A percentile compares a stretch with the other conserved stretches of the same genome.
Conservation (phyloP, 1,284 basidiomycete genomes). For the Sporisorium iseilematis-ciliati region DNA sequence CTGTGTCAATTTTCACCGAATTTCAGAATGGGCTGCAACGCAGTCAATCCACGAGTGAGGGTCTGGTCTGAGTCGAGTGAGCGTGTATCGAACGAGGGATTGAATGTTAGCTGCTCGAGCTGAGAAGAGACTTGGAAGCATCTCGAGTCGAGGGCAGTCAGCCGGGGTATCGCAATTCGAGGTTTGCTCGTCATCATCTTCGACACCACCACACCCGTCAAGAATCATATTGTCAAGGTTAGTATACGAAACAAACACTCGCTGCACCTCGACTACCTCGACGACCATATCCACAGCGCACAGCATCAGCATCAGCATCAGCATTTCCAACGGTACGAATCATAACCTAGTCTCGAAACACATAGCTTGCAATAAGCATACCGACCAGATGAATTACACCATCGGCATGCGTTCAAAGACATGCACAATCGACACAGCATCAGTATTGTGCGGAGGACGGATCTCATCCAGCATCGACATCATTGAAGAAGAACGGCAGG, state of each 20-base stretch:
- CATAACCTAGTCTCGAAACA: background rate
- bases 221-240: constrained; percentile 55
- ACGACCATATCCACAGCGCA: background rate
- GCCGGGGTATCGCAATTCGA: constrained; percentile 30
- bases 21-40: background rate
- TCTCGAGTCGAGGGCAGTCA: background rate
- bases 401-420: background rate
- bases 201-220: constrained; percentile 57
- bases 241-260: constrained; percentile 18
- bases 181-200: constrained; percentile 45
- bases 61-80: background rate
- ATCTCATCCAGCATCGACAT: too few relatives aligned
- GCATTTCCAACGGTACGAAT: constrained; percentile 23
- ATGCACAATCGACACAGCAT: background rate
- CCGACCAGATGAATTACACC: background rate
- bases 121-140: constrained; percentile 3
- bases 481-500: too few relatives aligned
- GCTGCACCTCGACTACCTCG: constrained; percentile 12
- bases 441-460: too few relatives aligned
- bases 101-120: constrained; percentile 9
- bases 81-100: background rate
- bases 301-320: constrained; percentile 5
- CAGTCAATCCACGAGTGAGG: background rate
- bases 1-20: background rate
- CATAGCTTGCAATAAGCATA: background rate